Evolutionary conservation across 495 filamentous ascomycete genomes (phyloP).

Genomic region (Neurospora sp.): DNA sequence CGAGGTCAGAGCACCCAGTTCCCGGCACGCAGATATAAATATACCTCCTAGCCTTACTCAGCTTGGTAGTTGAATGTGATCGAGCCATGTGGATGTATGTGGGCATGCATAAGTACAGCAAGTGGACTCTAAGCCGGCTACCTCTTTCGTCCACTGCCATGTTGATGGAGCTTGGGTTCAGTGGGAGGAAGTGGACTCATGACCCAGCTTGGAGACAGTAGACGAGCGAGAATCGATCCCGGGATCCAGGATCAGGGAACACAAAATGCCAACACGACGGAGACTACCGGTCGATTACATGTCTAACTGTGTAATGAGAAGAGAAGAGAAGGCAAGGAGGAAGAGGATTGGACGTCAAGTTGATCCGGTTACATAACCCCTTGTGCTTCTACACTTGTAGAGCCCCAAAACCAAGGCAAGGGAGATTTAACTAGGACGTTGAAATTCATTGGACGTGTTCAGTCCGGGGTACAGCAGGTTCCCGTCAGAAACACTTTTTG

Average conservation of each 20-base stretch:
- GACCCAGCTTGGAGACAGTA: constrained; percentile 1
- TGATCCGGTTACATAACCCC: background rate
- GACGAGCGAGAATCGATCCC: background rate
- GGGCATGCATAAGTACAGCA: background rate
- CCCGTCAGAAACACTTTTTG: background rate
- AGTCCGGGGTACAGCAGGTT: background rate
- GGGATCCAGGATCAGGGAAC: background rate
- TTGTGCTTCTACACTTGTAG: background rate
- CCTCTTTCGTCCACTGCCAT: background rate
- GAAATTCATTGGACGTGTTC: background rate
- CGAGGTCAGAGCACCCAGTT: background rate
- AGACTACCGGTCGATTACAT: background rate
- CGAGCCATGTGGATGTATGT: background rate
- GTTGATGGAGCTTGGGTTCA: background rate
- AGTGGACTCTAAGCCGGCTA: background rate
- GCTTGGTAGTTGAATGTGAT: background rate
- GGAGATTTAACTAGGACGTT: background rate
- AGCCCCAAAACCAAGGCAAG: background rate
- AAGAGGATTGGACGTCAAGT: background rate
- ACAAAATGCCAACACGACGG: background rate
- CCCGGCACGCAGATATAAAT: background rate
- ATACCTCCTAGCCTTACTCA: background rate
- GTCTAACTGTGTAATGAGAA: background rate
- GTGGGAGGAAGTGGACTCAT: constrained; percentile 9
- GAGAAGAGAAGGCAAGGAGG: background rate